Evolutionary conservation across 2,329 filamentous ascomycete species (phyloP), one percentile per base, ranked within the genome.

Genomic region (Triangularia verruculosa): DNA sequence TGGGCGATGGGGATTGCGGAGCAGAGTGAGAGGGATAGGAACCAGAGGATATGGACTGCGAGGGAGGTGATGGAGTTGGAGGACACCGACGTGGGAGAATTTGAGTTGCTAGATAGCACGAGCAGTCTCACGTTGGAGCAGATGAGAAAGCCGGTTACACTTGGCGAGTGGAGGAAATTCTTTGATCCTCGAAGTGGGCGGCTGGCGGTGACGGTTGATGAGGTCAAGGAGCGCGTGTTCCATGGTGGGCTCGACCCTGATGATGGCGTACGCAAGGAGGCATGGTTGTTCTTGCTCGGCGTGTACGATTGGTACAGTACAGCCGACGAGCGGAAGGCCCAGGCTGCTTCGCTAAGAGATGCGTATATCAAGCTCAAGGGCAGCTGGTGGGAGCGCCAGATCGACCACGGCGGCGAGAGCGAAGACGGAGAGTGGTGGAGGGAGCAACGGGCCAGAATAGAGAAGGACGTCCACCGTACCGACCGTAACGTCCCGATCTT

Each of bases 1-100:
- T 99, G 95, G 95, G 95, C 95, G 2, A 98, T 99, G 95, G 93
- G 93, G 7, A 97, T 99, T 68, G 93, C 95, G 0, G 96, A 99
- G 75, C 95, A 99, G 78, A 94, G 93, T 71, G 95, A 99, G 73
- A 84, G 88, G 43, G 95, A 99, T 71, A 83, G 89, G 24, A 91
- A 88, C 59, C 90, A 93, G 75, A 83, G 93, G 55, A 93, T 97
- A 72, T 99, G 93, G 91, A 97, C 93, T 0, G 94, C 92, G 0
- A 89, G 88, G 68, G 95, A 99, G 77, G 90, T 97, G 3, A 82
- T 98, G 71, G 93, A 96, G 71, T 90, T 96, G 74, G 96, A 99
- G 74, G 90, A 97, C 68, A 97, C 92, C 28, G 92, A 93, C 65
- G 91, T 99, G 0, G 96, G 95, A 6, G 93, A 97, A 68, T 99